Evolutionary conservation across 208 protist species (phyloP).

Genomic region (Crithidia sp.): DNA sequence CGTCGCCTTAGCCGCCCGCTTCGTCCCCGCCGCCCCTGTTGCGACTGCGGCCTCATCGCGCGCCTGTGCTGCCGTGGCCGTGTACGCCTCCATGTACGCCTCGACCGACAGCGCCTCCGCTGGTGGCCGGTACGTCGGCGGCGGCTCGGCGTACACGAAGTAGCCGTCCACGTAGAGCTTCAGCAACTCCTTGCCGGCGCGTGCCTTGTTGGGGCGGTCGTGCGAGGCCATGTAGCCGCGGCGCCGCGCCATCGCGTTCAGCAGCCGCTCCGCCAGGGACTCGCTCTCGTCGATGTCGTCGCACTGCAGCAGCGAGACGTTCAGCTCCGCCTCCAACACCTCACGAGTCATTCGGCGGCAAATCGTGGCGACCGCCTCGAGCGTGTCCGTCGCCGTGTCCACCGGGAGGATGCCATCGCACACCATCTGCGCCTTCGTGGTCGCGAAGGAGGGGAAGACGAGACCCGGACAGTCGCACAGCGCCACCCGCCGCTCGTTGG

Average conservation of each 20-base stretch:
- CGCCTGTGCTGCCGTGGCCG: neutral
- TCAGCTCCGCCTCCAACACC: slow-evolving; percentile 71
- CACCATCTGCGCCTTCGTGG: slow-evolving; percentile 95
- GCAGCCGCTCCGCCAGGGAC: slow-evolving; percentile 72
- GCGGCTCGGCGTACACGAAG: slow-evolving; percentile 85
- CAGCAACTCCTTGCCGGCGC: slow-evolving; percentile 94
- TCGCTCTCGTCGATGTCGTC: slow-evolving; percentile 79
- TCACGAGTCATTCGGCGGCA: slow-evolving; percentile 61
- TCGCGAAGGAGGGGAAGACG: slow-evolving; percentile 94
- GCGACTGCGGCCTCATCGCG: neutral
- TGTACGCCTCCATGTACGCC: slow-evolving; percentile 25
- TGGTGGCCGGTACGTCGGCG: slow-evolving; percentile 61
- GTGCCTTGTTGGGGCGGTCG: slow-evolving; percentile 92
- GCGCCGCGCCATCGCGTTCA: slow-evolving; percentile 72
- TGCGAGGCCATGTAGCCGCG: slow-evolving; percentile 96
- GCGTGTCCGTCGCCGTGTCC: slow-evolving; percentile 74
- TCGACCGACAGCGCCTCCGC: slow-evolving; percentile 35
- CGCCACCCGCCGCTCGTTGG: slow-evolving; percentile 88
- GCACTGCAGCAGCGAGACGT: slow-evolving; percentile 58
- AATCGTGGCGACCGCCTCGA: slow-evolving; percentile 66
- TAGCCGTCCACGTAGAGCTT: slow-evolving; percentile 95
- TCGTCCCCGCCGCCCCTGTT: neutral
- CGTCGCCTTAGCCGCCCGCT: neutral
- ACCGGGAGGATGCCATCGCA: slow-evolving; percentile 97
- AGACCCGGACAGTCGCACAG: slow-evolving; percentile 99